These are phyloP conservation scores for Fonsecaea multimorphosa DNA, from an alignment of 2,329 filamentous ascomycete genomes.

Conservation along the genomic window DNA sequence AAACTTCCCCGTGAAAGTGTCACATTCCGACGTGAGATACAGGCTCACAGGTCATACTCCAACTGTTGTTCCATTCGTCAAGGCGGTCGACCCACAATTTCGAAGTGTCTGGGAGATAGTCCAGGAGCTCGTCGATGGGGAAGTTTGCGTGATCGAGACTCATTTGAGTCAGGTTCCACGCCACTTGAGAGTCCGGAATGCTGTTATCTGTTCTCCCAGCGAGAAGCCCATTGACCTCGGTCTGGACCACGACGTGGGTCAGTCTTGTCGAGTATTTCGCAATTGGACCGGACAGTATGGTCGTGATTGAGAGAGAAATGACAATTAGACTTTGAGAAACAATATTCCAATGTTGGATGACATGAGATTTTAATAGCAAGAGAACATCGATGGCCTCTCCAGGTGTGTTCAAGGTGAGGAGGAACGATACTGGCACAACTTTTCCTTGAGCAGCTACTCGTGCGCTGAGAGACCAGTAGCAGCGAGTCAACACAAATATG, in stretches of 20 bases:
- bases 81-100: conserved; percentile 24
- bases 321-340: conserved; percentile 26
- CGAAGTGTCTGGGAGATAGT: conserved; percentile 25
- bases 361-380: conserved; percentile 22
- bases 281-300: conserved; percentile 26
- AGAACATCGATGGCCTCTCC: conserved; percentile 30
- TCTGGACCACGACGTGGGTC: conserved; percentile 3
- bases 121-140: conserved; percentile 22
- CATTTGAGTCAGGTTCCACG: conserved; percentile 21
- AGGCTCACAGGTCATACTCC: conserved; percentile 20
- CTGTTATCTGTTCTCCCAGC: conserved; percentile 11
- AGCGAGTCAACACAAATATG: conserved; percentile 28
- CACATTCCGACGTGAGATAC: conserved; percentile 18
- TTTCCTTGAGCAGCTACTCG: conserved; percentile 18
- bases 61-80: conserved; percentile 30
- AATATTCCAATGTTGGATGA: conserved; percentile 23
- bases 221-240: conserved; percentile 21
- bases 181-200: conserved; percentile 15
- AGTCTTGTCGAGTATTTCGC: conserved; percentile 26
- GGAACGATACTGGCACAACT: conserved; percentile 17
- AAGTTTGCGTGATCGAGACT: conserved; percentile 26
- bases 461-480: conserved; percentile 24
- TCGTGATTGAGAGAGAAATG: conserved; percentile 20
- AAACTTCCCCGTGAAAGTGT: conserved; percentile 12
- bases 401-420: conserved; percentile 28